Evolutionary conservation across 2,329 filamentous ascomycete species (phyloP).

Genomic region (Sclerotinia sclerotiorum): DNA sequence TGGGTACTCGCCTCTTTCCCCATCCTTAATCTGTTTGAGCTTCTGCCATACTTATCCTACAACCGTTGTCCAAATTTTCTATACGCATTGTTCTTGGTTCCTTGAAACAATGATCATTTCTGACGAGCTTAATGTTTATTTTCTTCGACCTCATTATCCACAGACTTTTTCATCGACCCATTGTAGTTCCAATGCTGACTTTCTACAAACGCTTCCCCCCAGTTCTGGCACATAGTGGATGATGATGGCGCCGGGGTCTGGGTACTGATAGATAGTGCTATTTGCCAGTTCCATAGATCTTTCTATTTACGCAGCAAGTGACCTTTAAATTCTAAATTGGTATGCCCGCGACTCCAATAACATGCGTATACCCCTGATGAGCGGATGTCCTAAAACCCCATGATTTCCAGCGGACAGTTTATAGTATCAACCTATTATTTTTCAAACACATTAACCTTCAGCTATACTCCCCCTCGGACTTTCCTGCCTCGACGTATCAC

Average conservation of each 20-base stretch:
- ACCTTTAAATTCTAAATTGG: background rate
- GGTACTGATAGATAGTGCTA: background rate
- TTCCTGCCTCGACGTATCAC: conserved; percentile 22
- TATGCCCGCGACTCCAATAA: background rate
- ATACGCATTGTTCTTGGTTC: too few species aligned
- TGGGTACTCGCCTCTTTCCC: too few species aligned
- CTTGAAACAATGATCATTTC: background rate
- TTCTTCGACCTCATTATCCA: background rate
- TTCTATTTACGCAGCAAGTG: background rate
- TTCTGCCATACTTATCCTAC: too few species aligned
- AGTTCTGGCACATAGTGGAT: too few species aligned
- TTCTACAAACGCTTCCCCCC: too few species aligned
- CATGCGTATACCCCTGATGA: background rate
- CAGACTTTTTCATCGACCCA: background rate
- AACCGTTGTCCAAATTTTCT: background rate
- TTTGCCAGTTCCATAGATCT: background rate
- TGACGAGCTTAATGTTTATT: fast-evolving
- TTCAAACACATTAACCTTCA: conserved; percentile 17
- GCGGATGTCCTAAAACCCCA: background rate
- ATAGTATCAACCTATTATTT: too few species aligned
- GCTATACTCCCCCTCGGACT: conserved; percentile 34
- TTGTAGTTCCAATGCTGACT: background rate
- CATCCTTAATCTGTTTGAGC: too few species aligned
- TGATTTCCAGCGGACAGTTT: background rate
- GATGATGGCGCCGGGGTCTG: background rate